Evolutionary conservation across 1,139 yeast genomes (phyloP).

Genomic region (Hansenula lynferdii): DNA sequence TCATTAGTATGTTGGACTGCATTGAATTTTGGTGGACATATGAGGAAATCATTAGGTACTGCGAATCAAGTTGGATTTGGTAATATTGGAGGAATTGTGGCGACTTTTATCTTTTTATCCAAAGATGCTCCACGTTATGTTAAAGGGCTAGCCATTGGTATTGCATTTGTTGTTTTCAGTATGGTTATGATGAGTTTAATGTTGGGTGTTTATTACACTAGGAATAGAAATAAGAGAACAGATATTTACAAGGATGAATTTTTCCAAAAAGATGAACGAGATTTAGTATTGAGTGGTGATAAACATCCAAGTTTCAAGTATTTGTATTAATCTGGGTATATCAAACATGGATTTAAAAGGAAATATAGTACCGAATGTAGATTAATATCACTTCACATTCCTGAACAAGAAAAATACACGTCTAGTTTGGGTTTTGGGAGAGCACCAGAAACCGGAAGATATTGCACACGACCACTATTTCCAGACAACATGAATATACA

Average conservation of each 20-base stretch:
- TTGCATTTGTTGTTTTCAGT: constrained; percentile 49
- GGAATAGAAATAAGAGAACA: constrained; percentile 39
- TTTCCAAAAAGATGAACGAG: constrained; percentile 40
- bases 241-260: constrained; percentile 36
- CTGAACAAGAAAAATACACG: too few species aligned
- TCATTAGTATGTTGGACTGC: constrained; percentile 67
- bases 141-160: constrained; percentile 40
- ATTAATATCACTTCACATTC: too few species aligned
- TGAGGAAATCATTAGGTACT: constrained; percentile 66
- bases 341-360: too few species aligned
- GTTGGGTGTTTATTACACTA: constrained; percentile 31
- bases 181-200: constrained; percentile 41
- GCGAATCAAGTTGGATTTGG: constrained; percentile 81
- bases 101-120: constrained; percentile 44
- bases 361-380: too few species aligned
- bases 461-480: too few species aligned
- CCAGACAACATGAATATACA: too few species aligned
- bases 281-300: constrained; percentile 52
- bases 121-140: constrained; percentile 29
- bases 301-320: constrained; percentile 55
- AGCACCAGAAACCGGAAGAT: too few species aligned
- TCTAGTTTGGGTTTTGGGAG: too few species aligned
- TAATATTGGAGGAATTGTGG: constrained; percentile 76
- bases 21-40: constrained; percentile 57
- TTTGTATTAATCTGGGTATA: constrained; percentile 26